Base-by-base conservation (phyloP, 345 rosid genomes). In the Brassica cretica region DNA sequence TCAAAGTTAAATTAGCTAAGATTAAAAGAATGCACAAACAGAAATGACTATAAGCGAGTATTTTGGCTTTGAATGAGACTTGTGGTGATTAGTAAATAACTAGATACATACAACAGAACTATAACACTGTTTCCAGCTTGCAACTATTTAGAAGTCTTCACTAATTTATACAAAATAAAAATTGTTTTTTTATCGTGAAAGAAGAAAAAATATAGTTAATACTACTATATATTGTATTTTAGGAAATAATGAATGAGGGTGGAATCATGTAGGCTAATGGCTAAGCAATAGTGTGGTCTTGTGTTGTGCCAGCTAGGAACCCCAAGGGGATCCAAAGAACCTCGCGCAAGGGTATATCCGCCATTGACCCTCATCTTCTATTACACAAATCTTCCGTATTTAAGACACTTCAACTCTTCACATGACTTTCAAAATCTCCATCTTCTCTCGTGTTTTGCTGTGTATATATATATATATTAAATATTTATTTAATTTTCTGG, bases 361-460 rank as follows among this genome's bases (percentile, higher is more conserved):
- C 62, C 78, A 68, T 78, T 4, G 8, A 3, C 29, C 30, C n/a
- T 66, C 39, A 64, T 51, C 70, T 14, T 46, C 59, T 56, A 21
- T 56, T 58, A 60, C 73, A 14, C 77, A 72, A 49, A 62, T 69
- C 66, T 74, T 39, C 82, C 82, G 41, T 79, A 79, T 79, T 79
- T 79, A 79, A 79, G 75, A 79, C 75, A 53, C 78, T 79, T 74
- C 62, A 79, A 68, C 64, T 79, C 75, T 79, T 74, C 77, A 63
- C 72, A 53, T 68, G 64, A 70, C 35, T 61, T 78, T 46, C 6
- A 39, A 19, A 39, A 64, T 44, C 81, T 27, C 73, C 66, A 74
- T 35, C 55, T 25, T 66, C 76, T 77, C 77, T 65, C 64, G 56
- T 49, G 56, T 65, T 46, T 72, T 1, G 58, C 27, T 27, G 27